Evolutionary conservation across 306 rosid species (phyloP).

Genomic region (Phaseolus lunatus): DNA sequence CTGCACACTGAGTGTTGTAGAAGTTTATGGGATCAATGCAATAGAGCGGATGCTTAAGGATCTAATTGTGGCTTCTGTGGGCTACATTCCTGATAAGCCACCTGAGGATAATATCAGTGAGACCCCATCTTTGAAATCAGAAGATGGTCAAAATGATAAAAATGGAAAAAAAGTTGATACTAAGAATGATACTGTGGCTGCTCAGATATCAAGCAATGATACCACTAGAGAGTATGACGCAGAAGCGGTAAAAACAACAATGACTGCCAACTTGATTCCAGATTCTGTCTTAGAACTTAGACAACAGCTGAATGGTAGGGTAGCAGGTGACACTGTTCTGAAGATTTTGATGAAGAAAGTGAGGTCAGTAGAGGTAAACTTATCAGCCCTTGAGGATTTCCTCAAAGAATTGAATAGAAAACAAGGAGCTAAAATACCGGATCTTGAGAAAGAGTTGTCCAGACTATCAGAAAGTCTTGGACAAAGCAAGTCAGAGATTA

Average conservation of each 20-base stretch:
- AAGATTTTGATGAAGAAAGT: conserved; percentile 96
- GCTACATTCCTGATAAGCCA: conserved; percentile 51
- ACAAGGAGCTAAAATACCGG: conserved; percentile 60
- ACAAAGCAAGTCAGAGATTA: conserved; percentile 62
- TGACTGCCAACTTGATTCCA: conserved; percentile 51
- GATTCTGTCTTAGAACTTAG: conserved; percentile 72
- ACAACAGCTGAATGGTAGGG: conserved; percentile 79
- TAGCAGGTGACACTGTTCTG: conserved; percentile 83
- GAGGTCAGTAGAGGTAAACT: conserved; percentile 71
- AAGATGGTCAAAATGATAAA: conserved; percentile 57
- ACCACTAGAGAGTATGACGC: conserved; percentile 47
- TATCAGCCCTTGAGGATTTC: conserved; percentile 73
- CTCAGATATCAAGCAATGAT: conserved; percentile 46
- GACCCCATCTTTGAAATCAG: conserved; percentile 57
- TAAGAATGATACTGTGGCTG: conserved; percentile 45
- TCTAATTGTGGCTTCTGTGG: conserved; percentile 73
- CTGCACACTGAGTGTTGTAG: conserved; percentile 85
- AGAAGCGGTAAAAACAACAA: conserved; percentile 51
- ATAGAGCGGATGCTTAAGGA: conserved; percentile 93
- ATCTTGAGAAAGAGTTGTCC: conserved; percentile 66
- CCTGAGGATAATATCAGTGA: conserved; percentile 63
- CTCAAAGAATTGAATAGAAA: conserved; percentile 71
- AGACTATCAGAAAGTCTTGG: conserved; percentile 64
- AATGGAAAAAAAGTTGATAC: conserved; percentile 52
- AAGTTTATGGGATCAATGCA: conserved; percentile 87